A percentile compares a stretch with the other conserved stretches of the same genome.
phyloP scores from a whole-genome alignment of 2,329 filamentous ascomycete species.

The Aquanectria penicillioides region DNA sequence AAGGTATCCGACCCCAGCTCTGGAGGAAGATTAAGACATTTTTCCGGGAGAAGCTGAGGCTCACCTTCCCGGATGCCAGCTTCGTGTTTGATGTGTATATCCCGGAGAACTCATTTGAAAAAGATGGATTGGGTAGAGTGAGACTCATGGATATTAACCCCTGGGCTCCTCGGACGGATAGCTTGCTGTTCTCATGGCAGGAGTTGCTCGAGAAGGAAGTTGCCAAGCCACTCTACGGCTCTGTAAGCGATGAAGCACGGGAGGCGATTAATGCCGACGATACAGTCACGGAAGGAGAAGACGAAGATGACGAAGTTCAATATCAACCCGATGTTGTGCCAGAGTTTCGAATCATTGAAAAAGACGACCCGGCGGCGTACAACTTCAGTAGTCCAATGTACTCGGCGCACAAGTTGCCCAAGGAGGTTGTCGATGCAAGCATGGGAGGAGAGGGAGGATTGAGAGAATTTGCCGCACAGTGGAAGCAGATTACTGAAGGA shows the following conservation, averaged over 20 bases:
- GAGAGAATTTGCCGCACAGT: conserved; percentile 81
- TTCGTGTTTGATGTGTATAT: conserved; percentile 96
- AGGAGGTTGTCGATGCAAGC: conserved; percentile 84
- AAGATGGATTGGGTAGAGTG: conserved; percentile 74
- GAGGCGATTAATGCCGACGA: conserved; percentile 52
- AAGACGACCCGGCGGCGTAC: conserved; percentile 88
- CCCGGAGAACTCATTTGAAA: conserved; percentile 68
- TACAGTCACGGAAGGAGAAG: conserved; percentile 50
- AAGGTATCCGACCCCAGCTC: conserved; percentile 70
- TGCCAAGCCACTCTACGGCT: conserved; percentile 65
- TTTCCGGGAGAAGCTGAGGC: conserved; percentile 77
- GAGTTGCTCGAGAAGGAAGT: conserved; percentile 82
- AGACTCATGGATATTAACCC: conserved; percentile 95
- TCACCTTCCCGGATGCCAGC: conserved; percentile 83
- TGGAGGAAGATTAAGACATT: conserved; percentile 77
- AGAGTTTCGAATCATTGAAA: conserved; percentile 83
- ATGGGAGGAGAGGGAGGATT: conserved; percentile 77
- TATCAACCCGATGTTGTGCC: conserved; percentile 70
- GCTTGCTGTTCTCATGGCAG: conserved; percentile 87
- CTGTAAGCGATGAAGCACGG: conserved; percentile 38
- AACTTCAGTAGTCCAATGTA: conserved; percentile 88
- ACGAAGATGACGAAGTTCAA: conserved; percentile 56
- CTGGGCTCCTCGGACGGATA: conserved; percentile 90
- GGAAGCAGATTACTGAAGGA: conserved; percentile 69
- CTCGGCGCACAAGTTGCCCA: conserved; percentile 94